Evolutionary conservation across 306 rosid genomes (phyloP), one percentile per base, ranked within the genome.

Genomic region (Medicago lupulina): DNA sequence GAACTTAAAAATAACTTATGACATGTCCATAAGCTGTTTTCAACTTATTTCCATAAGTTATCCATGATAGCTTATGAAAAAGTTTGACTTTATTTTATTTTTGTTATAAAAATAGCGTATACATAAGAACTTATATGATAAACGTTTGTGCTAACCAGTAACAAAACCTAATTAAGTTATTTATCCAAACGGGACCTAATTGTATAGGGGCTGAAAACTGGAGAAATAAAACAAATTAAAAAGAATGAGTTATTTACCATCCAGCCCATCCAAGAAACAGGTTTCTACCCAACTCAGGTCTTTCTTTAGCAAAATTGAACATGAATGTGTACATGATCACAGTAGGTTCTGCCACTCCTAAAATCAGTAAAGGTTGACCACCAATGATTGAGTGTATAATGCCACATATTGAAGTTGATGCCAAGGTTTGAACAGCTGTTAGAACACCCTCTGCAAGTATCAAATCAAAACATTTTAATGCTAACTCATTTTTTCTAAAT

Each of bases 321-420:
- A 94, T 87, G 88, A 94, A 94, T 2, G 94, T 89, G 76, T 94
- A 94, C 98, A 94, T 94, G 71, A 94, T 91, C 60, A 94, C 98
- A 8, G 98, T 94, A 47, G 98, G 98, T 79, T 94, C 98, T n/a
- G 98, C 98, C 78, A 94, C 98, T 66, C 98, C 98, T 55, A 94
- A 81, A 76, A 94, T 91, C 58, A 94, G 78, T 69, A 94, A 83
- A 23, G 98, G 97, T 82, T 94, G 98, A 82, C 98, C 98, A 58
- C 98, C 98, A 49, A 94, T 55, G 18, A 94, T 82, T 2, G 98
- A 94, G 82, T 94, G 98, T 69, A 94, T 89, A 43, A 91, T 82
- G 44, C 98, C 98, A 81, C 98, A 94, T 77, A 88, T 43, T 3
- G 98, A 86, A 55, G 98, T 94, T 34, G 98, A 90, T 39, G 74